phyloP scores from a whole-genome alignment of 208 protist genomes.

The Wallacemonas collosoma region DNA sequence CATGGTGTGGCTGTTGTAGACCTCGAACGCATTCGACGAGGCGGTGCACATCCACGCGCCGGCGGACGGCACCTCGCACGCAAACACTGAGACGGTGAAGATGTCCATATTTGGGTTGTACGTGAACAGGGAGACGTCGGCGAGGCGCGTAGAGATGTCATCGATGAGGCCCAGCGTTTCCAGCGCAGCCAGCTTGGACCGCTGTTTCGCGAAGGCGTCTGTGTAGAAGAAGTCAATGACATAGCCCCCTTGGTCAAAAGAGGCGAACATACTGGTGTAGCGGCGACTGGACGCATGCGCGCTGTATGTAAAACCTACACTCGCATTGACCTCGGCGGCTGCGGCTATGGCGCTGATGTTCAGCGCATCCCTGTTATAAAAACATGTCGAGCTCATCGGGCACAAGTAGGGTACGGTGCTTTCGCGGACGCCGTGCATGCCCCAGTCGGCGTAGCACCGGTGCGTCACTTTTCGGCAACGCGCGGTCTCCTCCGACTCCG shows the following conservation, averaged over 20 bases:
- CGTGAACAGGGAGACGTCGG: constrained; percentile 25
- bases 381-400: constrained; percentile 4
- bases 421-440: not conserved
- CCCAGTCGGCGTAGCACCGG: constrained; percentile 12
- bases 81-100: constrained; percentile 20
- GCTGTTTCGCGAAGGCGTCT: constrained; percentile 2
- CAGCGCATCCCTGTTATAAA: not conserved
- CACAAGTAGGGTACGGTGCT: constrained; percentile 5
- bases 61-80: constrained; percentile 20
- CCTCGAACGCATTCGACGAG: constrained; percentile 4
- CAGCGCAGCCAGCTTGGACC: constrained; percentile 11
- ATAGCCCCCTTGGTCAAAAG: constrained; percentile 25
- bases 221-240: constrained; percentile 30
- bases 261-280: not conserved
- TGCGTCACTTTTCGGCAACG: not conserved
- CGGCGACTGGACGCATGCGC: not conserved
- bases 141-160: constrained; percentile 32
- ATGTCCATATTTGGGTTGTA: constrained; percentile 38
- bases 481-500: not conserved
- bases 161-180: constrained; percentile 28
- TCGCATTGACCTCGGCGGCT: not conserved
- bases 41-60: constrained; percentile 23
- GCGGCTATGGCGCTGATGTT: not conserved
- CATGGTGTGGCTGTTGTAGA: constrained; percentile 26
- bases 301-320: not conserved